These are phyloP conservation scores for Fonsecaea nubica DNA, from an alignment of 2,329 filamentous ascomycete species.

Conservation along the genomic window DNA sequence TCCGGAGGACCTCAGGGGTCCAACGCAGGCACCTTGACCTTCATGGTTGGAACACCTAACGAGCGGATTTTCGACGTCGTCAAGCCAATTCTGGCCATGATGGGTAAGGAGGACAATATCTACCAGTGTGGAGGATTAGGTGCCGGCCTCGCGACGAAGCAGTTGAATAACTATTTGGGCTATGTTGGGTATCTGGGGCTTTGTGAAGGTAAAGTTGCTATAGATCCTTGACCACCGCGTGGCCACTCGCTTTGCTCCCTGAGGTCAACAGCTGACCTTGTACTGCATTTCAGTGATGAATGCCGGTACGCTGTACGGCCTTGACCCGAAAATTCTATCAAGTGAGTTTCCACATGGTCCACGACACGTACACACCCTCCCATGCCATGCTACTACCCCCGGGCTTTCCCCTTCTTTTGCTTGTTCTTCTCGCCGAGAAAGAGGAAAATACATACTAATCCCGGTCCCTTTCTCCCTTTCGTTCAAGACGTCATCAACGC, in stretches of 20 bases:
- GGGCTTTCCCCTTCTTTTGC: not conserved
- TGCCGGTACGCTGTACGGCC: conserved; percentile 13
- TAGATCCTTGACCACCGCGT: not conserved
- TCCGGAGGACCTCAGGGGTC: conserved; percentile 13
- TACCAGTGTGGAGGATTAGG: conserved; percentile 21
- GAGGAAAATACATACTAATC: not conserved
- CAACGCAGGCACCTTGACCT: conserved; percentile 15
- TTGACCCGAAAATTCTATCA: conserved; percentile 18
- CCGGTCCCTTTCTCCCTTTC: not conserved
- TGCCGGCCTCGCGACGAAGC: conserved; percentile 18
- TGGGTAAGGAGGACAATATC: conserved; percentile 20
- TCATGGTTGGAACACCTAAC: conserved; percentile 17
- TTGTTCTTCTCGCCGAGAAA: not conserved
- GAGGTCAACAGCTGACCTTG: not conserved
- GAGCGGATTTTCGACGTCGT: conserved; percentile 10
- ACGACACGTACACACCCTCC: not conserved
- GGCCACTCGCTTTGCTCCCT: not conserved
- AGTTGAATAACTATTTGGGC: conserved; percentile 20
- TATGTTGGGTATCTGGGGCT: conserved; percentile 19
- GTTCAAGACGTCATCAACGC: conserved; percentile 15
- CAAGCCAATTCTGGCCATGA: conserved; percentile 11
- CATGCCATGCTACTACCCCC: not conserved
- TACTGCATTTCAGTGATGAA: conserved; percentile 10
- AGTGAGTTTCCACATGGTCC: not conserved
- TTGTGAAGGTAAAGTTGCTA: conserved; percentile 12